Evolutionary conservation across 192 early-diverging fungal genomes (phyloP), one percentile per base, ranked within the genome.

Genomic region (Glomus cerebriforme): DNA sequence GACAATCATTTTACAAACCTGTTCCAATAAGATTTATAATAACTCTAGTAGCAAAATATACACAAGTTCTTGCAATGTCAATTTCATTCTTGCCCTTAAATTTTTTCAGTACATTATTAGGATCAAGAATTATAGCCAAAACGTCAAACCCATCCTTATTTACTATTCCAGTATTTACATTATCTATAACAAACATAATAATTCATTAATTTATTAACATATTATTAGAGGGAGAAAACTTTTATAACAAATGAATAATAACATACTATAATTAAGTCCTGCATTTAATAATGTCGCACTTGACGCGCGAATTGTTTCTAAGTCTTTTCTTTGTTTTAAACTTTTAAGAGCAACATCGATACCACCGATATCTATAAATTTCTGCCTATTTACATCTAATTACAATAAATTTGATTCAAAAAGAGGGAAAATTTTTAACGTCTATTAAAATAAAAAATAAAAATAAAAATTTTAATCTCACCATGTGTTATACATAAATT

Each of bases 401-500:
- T 62, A 64, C 15, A 6, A 45, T 45, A 73, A 76, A 43, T 24
- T 45, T 73, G 47, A 64, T 59, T 39, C 45, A 39, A 47, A 9
- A 49, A 58, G 5, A 32, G 4, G 10, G 39, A 10, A 39, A 8
- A 43, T 39, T 39, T 43, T 43, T 39, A 70, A 70, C 37, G 5
- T 76, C 17, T 7, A 60, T 3, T 0, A 27, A 2, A 31, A 19
- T 22, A 31, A n/a, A n/a, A 29, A 47, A 26, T 24, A 22, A 22
- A 5, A n/a, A 12, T 59, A 26, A 32, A 54, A n/a, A 27, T 19
- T n/a, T 63, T 66, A 59, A 17, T 15, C 58, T 79, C 86, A 88
- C 89, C 86, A 75, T 86, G 82, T 78, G 87, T 83, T 70, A 90
- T 84, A 39, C 87, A 90, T 9, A 88, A 71, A 49, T 90, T 90